Conservation (phyloP, 768 basidiomycete species). For the Rossbeevera mucosa region DNA sequence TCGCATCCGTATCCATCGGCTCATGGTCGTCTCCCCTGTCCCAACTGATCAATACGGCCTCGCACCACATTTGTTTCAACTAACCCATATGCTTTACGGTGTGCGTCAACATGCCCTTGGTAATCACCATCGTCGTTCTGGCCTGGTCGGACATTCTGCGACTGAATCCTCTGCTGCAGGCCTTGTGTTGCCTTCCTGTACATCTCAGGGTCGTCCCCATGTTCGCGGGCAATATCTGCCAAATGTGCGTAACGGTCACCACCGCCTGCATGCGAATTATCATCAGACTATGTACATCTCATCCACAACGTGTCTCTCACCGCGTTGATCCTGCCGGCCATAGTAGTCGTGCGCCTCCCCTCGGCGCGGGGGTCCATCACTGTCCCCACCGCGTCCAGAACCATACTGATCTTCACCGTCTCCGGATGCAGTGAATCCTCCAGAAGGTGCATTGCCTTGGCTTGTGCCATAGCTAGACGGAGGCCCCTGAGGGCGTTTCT, state of each 20-base stretch:
- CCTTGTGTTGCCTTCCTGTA: slow-evolving; percentile 23
- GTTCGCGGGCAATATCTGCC: slow-evolving; percentile 15
- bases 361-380: slow-evolving; percentile 2
- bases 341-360: slow-evolving; percentile 22
- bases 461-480: background rate
- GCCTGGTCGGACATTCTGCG: slow-evolving; percentile 2
- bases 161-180: slow-evolving; percentile 20
- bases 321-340: slow-evolving; percentile 2
- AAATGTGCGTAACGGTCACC: slow-evolving; percentile 18
- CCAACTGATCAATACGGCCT: background rate
- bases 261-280: slow-evolving; percentile 3
- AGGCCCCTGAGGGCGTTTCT: slow-evolving; percentile 4
- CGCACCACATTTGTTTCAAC: background rate
- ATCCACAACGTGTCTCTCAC: background rate
- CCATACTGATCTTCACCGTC: slow-evolving; percentile 7
- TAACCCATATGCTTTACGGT: slow-evolving; percentile 30
- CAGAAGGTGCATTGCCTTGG: slow-evolving; percentile 12
- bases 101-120: slow-evolving; percentile 22
- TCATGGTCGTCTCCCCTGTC: slow-evolving; percentile 16
- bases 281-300: slow-evolving; percentile 2
- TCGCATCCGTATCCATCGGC: slow-evolving; percentile 25
- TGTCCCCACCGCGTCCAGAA: slow-evolving; percentile 6
- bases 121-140: slow-evolving; percentile 11
- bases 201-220: slow-evolving; percentile 16
- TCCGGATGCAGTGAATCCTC: slow-evolving; percentile 14